A percentile compares a stretch with the other conserved stretches of the same genome.
Evolutionary conservation across 192 early-diverging fungal genomes (phyloP).

Genomic region (Coemansia sp.): DNA sequence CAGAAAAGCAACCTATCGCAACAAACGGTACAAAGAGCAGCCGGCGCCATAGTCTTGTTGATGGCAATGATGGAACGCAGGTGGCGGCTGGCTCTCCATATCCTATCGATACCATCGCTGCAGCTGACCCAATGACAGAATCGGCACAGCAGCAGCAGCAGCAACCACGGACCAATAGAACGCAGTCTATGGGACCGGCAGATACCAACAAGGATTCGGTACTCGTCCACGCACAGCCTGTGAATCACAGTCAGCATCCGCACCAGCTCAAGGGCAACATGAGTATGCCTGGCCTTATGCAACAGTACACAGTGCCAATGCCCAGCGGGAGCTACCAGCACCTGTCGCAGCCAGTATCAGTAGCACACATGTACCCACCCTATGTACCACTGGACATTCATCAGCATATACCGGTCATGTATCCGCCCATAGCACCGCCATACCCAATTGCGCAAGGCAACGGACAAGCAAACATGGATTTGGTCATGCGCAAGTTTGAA

Average conservation of each 20-base stretch:
- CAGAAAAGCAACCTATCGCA: neutral
- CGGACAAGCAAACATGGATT: conserved; percentile 18
- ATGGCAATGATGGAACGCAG: neutral
- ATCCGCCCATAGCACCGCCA: conserved; percentile 6
- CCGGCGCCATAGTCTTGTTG: neutral
- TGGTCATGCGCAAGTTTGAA: conserved; percentile 35
- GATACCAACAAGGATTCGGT: neutral
- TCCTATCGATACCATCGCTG: neutral
- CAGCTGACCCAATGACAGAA: neutral
- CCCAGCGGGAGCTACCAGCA: conserved; percentile 15
- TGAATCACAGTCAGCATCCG: neutral
- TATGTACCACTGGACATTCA: conserved; percentile 13
- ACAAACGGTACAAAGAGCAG: neutral
- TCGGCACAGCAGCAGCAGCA: neutral
- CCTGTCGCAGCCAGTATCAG: conserved; percentile 15
- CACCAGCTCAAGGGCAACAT: neutral
- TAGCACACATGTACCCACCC: conserved; percentile 19
- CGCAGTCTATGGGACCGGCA: neutral
- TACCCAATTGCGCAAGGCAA: neutral
- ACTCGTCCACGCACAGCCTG: neutral
- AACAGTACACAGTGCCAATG: conserved; percentile 23
- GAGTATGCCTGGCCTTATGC: neutral
- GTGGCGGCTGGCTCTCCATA: neutral
- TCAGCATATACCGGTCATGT: conserved; percentile 13
- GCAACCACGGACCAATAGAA: neutral